Evolutionary conservation across 202 grass and related monocot species (phyloP).

Genomic region (Schoenoplectus triqueter): DNA sequence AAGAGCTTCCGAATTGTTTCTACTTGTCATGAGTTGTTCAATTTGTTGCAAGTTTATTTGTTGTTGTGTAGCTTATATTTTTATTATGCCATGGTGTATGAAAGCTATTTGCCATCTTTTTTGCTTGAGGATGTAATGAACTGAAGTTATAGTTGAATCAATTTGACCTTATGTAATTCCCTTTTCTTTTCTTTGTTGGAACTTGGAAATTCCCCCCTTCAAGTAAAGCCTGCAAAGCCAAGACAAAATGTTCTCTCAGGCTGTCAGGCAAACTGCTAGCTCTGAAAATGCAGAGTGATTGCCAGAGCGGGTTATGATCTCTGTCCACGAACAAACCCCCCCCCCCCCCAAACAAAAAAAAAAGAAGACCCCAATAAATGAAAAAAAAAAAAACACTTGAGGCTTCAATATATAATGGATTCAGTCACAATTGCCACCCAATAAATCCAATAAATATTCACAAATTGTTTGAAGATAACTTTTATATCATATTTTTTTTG

Average conservation of each 20-base stretch:
- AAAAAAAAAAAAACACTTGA: background rate
- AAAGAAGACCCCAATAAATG: background rate
- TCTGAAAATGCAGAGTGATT: background rate
- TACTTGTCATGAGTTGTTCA: slow-evolving; percentile 25
- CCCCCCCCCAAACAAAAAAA: background rate
- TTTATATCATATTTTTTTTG: background rate
- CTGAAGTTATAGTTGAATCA: slow-evolving; percentile 39
- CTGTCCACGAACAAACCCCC: too few species aligned
- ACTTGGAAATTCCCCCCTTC: background rate
- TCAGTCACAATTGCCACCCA: background rate
- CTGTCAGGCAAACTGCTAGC: background rate
- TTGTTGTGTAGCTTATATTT: slow-evolving; percentile 37
- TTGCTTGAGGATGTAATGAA: slow-evolving; percentile 38
- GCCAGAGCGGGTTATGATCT: too few species aligned
- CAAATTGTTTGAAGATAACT: background rate
- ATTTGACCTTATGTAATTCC: slow-evolving; percentile 34
- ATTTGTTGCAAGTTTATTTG: slow-evolving; percentile 35
- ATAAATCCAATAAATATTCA: background rate
- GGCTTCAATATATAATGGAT: background rate
- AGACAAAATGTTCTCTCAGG: background rate
- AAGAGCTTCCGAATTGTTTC: slow-evolving; percentile 24
- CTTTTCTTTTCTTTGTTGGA: background rate
- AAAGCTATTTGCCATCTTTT: slow-evolving; percentile 30
- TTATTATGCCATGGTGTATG: slow-evolving; percentile 33
- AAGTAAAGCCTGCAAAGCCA: background rate